Conservation (phyloP, 2,329 filamentous ascomycete species). For the Mycosphaerella sp. region DNA sequence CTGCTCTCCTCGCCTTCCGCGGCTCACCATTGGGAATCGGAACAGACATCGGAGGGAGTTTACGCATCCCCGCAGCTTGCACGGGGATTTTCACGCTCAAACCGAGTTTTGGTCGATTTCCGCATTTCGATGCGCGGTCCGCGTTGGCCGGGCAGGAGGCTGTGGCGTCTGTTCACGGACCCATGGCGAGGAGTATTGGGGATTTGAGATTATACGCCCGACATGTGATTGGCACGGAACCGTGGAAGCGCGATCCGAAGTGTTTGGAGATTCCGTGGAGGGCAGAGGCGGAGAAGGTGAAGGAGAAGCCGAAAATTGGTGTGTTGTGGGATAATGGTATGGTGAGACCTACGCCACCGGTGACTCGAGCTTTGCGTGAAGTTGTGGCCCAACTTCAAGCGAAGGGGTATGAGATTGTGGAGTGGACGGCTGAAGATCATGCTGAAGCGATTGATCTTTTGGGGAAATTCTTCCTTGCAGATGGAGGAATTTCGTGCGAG, state of each 20-base stretch:
- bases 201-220: constrained; percentile 45
- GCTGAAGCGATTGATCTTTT: constrained; percentile 47
- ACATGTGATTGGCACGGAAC: constrained; percentile 40
- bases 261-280: constrained; percentile 52
- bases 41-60: constrained; percentile 56
- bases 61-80: constrained; percentile 53
- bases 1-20: constrained; percentile 54
- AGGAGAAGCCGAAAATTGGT: constrained; percentile 53
- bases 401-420: constrained; percentile 51
- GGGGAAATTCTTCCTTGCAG: constrained; percentile 44
- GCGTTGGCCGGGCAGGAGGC: constrained; percentile 61
- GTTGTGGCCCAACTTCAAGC: constrained; percentile 48
- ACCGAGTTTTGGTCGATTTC: constrained; percentile 55
- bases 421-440: constrained; percentile 52
- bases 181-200: constrained; percentile 51
- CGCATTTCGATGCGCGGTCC: constrained; percentile 49
- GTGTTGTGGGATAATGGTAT: constrained; percentile 56
- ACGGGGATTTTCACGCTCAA: constrained; percentile 54
- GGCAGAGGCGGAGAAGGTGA: constrained; percentile 35
- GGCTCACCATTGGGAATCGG: constrained; percentile 58
- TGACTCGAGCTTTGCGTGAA: constrained; percentile 51
- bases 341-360: constrained; percentile 55
- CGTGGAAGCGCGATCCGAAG: constrained; percentile 50
- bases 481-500: constrained; percentile 46
- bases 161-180: constrained; percentile 58